These are phyloP conservation scores for Boechera stricta DNA, from an alignment of 345 rosid species.

Conservation along the genomic window DNA sequence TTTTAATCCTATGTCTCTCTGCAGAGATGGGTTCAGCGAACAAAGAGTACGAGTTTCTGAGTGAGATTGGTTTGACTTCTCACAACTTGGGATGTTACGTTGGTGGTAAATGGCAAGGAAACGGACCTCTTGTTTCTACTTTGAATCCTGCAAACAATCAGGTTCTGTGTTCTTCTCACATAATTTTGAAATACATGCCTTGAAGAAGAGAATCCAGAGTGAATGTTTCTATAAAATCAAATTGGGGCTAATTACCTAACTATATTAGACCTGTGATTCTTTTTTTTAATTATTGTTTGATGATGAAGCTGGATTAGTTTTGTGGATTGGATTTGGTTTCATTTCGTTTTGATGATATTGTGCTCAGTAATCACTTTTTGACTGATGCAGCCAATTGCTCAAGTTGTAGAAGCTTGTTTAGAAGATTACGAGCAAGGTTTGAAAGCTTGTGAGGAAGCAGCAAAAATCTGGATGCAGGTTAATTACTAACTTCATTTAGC, in stretches of 20 bases:
- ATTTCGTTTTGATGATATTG: neutral
- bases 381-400: constrained; percentile 65
- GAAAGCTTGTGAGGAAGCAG: constrained; percentile 85
- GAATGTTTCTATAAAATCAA: neutral
- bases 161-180: constrained; percentile 47
- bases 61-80: constrained; percentile 74
- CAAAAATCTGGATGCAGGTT: constrained; percentile 89
- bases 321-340: neutral
- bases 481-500: neutral
- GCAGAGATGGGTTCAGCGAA: constrained; percentile 69
- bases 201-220: neutral
- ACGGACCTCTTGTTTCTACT: constrained; percentile 69
- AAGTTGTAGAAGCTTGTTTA: constrained; percentile 77
- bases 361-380: neutral
- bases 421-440: constrained; percentile 85
- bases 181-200: neutral
- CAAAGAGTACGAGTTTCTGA: constrained; percentile 73
- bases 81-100: constrained; percentile 74
- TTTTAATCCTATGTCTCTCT: too few species aligned
- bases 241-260: neutral
- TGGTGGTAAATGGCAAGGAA: constrained; percentile 77
- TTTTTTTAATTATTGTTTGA: neutral
- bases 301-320: neutral
- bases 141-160: constrained; percentile 85
- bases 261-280: neutral